These are phyloP conservation scores for Eutrema yunnanense DNA, from an alignment of 345 rosid species.

Conservation along the genomic window DNA sequence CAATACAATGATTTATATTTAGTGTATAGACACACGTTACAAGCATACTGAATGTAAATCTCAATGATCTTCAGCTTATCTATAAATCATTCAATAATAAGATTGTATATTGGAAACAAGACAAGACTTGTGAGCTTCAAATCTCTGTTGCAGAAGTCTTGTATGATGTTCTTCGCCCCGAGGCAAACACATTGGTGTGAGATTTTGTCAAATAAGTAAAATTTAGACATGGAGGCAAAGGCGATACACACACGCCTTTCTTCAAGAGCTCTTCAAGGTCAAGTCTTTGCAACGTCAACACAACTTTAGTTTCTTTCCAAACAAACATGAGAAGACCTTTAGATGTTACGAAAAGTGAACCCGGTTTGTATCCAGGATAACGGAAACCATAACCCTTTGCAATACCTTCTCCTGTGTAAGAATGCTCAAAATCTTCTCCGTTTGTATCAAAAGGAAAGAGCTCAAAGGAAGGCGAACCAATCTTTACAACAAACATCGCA, in stretches of 20 bases:
- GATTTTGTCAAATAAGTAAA: conserved; percentile 76
- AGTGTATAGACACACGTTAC: background rate
- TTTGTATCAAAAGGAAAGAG: conserved; percentile 64
- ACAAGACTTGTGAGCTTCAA: background rate
- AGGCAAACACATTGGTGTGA: conserved; percentile 64
- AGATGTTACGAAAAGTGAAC: conserved; percentile 57
- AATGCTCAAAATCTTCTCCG: conserved; percentile 45
- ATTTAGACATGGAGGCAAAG: conserved; percentile 54
- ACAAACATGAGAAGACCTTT: conserved; percentile 70
- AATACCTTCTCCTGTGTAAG: conserved; percentile 72
- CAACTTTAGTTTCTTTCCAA: conserved; percentile 74
- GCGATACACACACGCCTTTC: conserved; percentile 60
- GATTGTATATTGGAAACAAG: background rate
- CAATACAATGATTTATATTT: background rate
- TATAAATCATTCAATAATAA: background rate
- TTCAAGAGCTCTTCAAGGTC: conserved; percentile 59
- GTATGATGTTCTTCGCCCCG: conserved; percentile 34
- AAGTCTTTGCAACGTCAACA: conserved; percentile 73
- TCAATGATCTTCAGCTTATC: background rate
- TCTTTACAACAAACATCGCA: conserved; percentile 69
- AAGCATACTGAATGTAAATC: background rate
- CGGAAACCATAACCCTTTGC: conserved; percentile 90
- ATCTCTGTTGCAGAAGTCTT: background rate
- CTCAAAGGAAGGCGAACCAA: conserved; percentile 59
- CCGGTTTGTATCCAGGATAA: conserved; percentile 87